A percentile compares a stretch with the other conserved stretches of the same genome.
Conservation (phyloP, 257 asterid species). For the Primulina huaijiensis region DNA sequence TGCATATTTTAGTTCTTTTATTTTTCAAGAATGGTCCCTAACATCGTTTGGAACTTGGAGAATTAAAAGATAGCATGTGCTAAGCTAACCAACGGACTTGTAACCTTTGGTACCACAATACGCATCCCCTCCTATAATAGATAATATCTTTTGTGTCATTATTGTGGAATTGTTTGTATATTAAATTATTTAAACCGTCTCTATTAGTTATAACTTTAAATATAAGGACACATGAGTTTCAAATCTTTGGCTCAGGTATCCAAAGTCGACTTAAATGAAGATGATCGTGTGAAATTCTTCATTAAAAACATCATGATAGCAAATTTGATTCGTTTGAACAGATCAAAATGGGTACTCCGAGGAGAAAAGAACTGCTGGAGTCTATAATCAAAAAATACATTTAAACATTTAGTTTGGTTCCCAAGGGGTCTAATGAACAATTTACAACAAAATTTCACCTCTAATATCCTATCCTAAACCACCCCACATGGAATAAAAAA, state of each 20-base stretch:
- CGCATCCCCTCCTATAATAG: no score
- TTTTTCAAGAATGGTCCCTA: neutral
- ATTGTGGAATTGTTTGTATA: no score
- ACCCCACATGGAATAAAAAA: no score
- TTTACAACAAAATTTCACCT: slow-evolving; percentile 19
- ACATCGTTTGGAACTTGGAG: neutral
- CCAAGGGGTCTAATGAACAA: slow-evolving; percentile 4
- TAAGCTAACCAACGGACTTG: neutral
- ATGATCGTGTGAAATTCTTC: neutral
- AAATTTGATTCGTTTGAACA: neutral
- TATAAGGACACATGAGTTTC: neutral
- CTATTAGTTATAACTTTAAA: no score
- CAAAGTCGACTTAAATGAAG: no score
- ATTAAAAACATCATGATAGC: neutral
- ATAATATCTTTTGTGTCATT: neutral
- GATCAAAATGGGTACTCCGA: neutral
- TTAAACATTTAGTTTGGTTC: no score
- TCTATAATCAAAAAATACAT: no score
- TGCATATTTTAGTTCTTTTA: neutral
- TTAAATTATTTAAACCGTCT: no score
- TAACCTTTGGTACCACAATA: no score
- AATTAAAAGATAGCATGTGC: no score
- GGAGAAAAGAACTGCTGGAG: neutral
- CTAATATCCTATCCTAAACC: slow-evolving; percentile 4
- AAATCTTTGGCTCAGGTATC: neutral